Conservation (phyloP, 2,329 filamentous ascomycete genomes). For the Neopestalotiopsis sp. region DNA sequence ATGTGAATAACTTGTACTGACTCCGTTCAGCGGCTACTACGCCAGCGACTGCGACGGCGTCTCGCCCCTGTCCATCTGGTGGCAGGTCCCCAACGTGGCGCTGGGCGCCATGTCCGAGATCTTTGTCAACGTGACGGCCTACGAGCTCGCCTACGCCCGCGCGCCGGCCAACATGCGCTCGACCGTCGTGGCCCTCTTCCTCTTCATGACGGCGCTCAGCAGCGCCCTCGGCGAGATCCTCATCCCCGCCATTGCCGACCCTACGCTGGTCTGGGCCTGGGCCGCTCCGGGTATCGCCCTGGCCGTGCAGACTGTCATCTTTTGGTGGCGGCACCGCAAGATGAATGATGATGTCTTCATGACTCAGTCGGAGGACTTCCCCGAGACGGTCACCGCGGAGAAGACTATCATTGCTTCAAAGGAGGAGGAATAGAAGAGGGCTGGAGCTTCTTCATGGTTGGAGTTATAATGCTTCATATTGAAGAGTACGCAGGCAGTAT, state of each 20-base stretch:
- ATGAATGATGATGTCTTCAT: conserved; percentile 55
- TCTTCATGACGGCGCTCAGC: conserved; percentile 63
- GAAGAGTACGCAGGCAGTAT: background rate
- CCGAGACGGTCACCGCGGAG: conserved; percentile 8
- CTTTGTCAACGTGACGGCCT: conserved; percentile 65
- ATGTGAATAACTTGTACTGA: too few species aligned
- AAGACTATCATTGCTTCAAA: background rate
- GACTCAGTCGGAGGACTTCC: conserved; percentile 34
- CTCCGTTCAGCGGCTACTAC: conserved; percentile 41
- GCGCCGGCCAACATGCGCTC: conserved; percentile 69
- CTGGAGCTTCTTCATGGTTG: background rate
- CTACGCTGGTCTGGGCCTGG: conserved; percentile 42
- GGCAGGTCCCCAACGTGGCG: conserved; percentile 54
- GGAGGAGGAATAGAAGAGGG: background rate
- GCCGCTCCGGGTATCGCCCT: conserved; percentile 45
- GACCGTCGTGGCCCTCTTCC: conserved; percentile 59
- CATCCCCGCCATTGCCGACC: conserved; percentile 47
- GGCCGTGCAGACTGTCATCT: conserved; percentile 50
- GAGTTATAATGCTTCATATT: background rate
- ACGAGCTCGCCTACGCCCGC: conserved; percentile 73
- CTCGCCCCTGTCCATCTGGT: conserved; percentile 55
- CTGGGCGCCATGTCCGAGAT: conserved; percentile 61
- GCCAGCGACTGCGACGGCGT: conserved; percentile 45
- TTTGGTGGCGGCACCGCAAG: conserved; percentile 50
- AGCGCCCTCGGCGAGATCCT: conserved; percentile 53